phyloP scores from a whole-genome alignment of 1,284 basidiomycete species.

The Ceratobasidium sp. region DNA sequence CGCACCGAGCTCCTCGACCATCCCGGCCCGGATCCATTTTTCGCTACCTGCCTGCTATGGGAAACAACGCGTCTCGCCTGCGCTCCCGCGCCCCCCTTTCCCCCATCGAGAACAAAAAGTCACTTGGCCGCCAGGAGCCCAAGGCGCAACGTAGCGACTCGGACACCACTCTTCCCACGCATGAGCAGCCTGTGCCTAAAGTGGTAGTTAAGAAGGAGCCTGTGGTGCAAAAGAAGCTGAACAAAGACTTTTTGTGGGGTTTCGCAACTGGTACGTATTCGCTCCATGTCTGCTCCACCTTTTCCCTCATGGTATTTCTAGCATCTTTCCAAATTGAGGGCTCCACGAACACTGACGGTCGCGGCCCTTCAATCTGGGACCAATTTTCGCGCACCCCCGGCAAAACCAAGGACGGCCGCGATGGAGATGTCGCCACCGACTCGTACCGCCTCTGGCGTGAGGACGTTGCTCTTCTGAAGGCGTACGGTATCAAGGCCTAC shows the following conservation, averaged over 20 bases:
- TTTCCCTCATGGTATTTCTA: conserved; percentile 32
- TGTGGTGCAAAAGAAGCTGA: conserved; percentile 52
- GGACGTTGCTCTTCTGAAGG: conserved; percentile 73
- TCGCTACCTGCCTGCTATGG: conserved; percentile 24
- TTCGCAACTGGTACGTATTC: conserved; percentile 72
- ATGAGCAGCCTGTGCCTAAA: neutral
- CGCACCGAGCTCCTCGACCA: conserved; percentile 13
- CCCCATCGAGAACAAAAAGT: conserved; percentile 34
- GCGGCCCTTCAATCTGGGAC: conserved; percentile 80
- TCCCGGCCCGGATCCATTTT: neutral
- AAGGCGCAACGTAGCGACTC: conserved; percentile 20
- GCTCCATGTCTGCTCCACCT: neutral
- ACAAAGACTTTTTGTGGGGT: conserved; percentile 75
- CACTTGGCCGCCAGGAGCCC: conserved; percentile 18
- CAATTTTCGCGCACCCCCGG: conserved; percentile 75
- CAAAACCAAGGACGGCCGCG: conserved; percentile 72
- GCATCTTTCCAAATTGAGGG: conserved; percentile 79
- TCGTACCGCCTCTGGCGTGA: conserved; percentile 76
- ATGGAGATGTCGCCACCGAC: conserved; percentile 77
- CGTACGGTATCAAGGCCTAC: conserved; percentile 69
- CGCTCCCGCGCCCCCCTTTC: conserved; percentile 34
- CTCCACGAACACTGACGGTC: conserved; percentile 67
- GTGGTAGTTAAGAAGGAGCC: conserved; percentile 2
- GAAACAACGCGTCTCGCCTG: conserved; percentile 40
- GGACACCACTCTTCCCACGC: conserved; percentile 25